Evolutionary conservation across 2,329 filamentous ascomycete genomes (phyloP).

Genomic region (Harringtonia lauricola): DNA sequence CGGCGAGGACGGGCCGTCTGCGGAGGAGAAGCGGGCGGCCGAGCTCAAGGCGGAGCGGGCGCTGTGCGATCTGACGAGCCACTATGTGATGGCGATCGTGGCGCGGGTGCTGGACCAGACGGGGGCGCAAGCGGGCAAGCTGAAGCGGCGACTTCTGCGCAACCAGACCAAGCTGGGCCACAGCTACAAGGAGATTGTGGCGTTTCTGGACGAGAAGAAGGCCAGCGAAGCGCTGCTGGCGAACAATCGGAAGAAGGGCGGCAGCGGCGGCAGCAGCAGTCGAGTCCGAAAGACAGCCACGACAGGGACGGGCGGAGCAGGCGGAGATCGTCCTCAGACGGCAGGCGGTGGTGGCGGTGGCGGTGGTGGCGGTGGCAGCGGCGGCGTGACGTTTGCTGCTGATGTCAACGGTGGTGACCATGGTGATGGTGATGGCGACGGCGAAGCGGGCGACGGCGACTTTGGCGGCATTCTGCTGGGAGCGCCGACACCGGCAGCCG

Average conservation of each 20-base stretch:
- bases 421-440: not conserved
- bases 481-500: constrained; percentile 11
- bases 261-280: constrained; percentile 13
- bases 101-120: constrained; percentile 61
- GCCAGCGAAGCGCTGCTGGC: constrained; percentile 30
- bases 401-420: not conserved
- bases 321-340: not conserved
- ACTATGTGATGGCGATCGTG: constrained; percentile 70
- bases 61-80: constrained; percentile 75
- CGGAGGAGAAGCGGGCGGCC: constrained; percentile 48
- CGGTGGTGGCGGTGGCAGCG: constrained; percentile 22
- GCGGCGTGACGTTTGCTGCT: too few relatives aligned
- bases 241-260: constrained; percentile 24
- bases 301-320: constrained; percentile 18
- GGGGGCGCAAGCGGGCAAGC: constrained; percentile 47
- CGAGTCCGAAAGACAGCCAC: too few relatives aligned
- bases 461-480: constrained; percentile 6
- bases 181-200: constrained; percentile 77
- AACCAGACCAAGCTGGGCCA: constrained; percentile 73
- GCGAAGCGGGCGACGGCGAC: not conserved
- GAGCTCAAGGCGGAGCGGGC: constrained; percentile 72
- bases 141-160: constrained; percentile 61
- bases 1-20: constrained; percentile 47
- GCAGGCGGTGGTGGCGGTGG: constrained; percentile 14
- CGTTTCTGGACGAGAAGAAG: constrained; percentile 64